A percentile compares a stretch with the other conserved stretches of the same genome.
phyloP scores from a whole-genome alignment of 2,329 filamentous ascomycete species.

The Pseudofabraea citricarpa region DNA sequence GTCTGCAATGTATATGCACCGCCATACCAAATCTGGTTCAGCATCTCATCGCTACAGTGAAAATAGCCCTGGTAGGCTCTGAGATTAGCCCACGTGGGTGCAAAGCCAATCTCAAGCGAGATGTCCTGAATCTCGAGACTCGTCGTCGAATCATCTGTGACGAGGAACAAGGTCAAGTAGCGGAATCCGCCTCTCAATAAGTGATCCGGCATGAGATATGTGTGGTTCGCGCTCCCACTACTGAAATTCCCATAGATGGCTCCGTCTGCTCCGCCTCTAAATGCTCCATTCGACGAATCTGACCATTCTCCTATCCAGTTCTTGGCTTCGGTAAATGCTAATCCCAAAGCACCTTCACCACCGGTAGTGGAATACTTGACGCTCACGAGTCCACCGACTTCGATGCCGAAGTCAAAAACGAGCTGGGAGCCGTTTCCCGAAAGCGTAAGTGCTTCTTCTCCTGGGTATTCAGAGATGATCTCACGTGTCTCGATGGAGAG shows the following conservation, averaged over 20 bases:
- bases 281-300: conserved; percentile 39
- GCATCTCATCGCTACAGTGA: conserved; percentile 37
- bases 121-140: conserved; percentile 25
- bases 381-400: conserved; percentile 50
- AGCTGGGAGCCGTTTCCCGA: conserved; percentile 41
- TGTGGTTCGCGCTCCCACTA: conserved; percentile 25
- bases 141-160: conserved; percentile 22
- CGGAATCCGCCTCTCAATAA: conserved; percentile 44
- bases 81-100: conserved; percentile 31
- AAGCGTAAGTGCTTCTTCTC: background rate
- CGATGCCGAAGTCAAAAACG: conserved; percentile 51
- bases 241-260: conserved; percentile 38
- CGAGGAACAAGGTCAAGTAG: conserved; percentile 43
- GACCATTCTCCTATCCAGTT: conserved; percentile 42
- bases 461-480: conserved; percentile 15
- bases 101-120: conserved; percentile 30
- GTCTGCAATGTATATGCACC: conserved; percentile 36
- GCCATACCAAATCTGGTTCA: conserved; percentile 46
- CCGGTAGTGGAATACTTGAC: conserved; percentile 41
- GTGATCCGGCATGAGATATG: conserved; percentile 34
- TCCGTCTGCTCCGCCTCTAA: conserved; percentile 36
- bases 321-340: conserved; percentile 43
- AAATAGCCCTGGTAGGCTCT: conserved; percentile 48
- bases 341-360: conserved; percentile 34
- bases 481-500: conserved; percentile 32